Percentiles rank a stretch among this genome's conserved stretches.
Evolutionary conservation across 495 filamentous ascomycete genomes (phyloP).

Genomic region (Penicillium roqueforti): DNA sequence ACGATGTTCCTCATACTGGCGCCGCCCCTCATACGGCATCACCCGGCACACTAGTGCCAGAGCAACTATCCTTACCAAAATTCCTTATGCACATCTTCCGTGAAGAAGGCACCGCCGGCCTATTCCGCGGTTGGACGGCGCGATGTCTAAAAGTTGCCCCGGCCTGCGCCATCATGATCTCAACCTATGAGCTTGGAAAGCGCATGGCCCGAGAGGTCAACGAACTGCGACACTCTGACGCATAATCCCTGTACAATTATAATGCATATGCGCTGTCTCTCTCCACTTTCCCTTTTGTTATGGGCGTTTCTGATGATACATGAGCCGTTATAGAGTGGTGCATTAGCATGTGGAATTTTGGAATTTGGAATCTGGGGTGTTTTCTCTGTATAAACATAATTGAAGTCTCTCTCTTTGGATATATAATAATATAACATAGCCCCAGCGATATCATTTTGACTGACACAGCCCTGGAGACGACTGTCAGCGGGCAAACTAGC

Average conservation of each 20-base stretch:
- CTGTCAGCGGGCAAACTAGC: constrained; percentile 1
- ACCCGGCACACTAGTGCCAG: constrained; percentile 49
- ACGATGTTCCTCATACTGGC: constrained; percentile 34
- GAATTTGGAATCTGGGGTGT: background rate
- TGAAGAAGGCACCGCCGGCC: constrained; percentile 71
- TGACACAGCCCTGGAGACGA: background rate
- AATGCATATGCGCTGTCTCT: constrained; percentile 24
- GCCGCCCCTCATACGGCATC: constrained; percentile 4
- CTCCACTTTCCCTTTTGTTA: constrained; percentile 15
- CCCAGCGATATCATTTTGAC: background rate
- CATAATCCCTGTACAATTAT: constrained; percentile 23
- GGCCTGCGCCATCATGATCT: constrained; percentile 99
- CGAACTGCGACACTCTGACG: constrained; percentile 47
- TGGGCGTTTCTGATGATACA: constrained; percentile 30
- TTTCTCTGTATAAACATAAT: constrained; percentile 6
- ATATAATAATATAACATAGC: background rate
- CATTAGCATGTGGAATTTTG: constrained; percentile 16
- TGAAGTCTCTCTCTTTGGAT: background rate
- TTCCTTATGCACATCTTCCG: constrained; percentile 85
- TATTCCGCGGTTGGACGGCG: constrained; percentile 89
- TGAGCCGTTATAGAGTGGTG: constrained; percentile 28
- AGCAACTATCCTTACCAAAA: constrained; percentile 68
- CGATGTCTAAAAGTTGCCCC: constrained; percentile 92
- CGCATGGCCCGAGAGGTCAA: constrained; percentile 77
- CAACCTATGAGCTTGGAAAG: constrained; percentile 94